Percentiles rank a stretch among this genome's conserved stretches.
phyloP scores from a whole-genome alignment of 2,329 filamentous ascomycete species.

The Chaetomium sp. region DNA sequence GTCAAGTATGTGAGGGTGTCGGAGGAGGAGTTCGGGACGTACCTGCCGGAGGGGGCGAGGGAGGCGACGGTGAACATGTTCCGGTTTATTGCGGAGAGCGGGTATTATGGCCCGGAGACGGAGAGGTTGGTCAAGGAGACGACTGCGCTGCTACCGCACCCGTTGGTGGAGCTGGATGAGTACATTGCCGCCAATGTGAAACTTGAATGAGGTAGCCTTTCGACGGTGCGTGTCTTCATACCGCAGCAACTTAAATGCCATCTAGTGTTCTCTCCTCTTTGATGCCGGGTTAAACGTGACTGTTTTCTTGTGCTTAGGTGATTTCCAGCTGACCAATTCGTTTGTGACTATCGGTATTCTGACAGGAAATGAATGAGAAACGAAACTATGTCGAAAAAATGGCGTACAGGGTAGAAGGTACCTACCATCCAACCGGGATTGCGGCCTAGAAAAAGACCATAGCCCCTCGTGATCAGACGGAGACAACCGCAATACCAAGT shows the following conservation, averaged over 20 bases:
- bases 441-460: not conserved
- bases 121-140: constrained; percentile 40
- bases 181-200: constrained; percentile 35
- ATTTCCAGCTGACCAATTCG: not conserved
- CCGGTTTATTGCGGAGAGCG: constrained; percentile 38
- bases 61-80: constrained; percentile 35
- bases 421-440: not conserved
- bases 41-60: constrained; percentile 23
- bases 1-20: constrained; percentile 27
- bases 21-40: constrained; percentile 23
- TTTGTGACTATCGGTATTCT: not conserved
- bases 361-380: not conserved
- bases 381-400: not conserved
- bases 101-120: constrained; percentile 42
- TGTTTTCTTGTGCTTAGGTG: not conserved
- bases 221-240: not conserved
- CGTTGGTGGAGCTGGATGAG: constrained; percentile 41
- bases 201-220: not conserved
- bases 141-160: constrained; percentile 36
- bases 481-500: not conserved
- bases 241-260: too few species aligned
- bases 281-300: not conserved
- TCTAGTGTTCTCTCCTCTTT: not conserved
- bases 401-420: too few species aligned
- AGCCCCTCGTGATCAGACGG: not conserved